A percentile compares a stretch with the other conserved stretches of the same genome.
phyloP scores from a whole-genome alignment of 208 protist genomes.

The Trypanosoma platydactyli region DNA sequence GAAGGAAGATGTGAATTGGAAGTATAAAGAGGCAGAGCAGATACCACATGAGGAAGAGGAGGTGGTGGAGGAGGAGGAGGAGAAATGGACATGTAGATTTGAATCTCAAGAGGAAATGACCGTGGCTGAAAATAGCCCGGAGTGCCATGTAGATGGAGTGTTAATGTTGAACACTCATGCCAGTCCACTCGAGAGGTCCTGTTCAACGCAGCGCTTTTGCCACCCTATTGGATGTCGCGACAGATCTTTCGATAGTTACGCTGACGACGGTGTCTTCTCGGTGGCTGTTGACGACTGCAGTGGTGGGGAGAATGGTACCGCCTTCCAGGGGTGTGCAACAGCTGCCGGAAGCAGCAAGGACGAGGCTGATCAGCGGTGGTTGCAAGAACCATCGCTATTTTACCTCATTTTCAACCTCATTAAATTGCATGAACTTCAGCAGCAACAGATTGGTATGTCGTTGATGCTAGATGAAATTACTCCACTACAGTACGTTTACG shows the following conservation, averaged over 20 bases:
- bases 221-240: background rate
- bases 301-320: background rate
- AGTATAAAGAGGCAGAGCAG: too few relatives aligned
- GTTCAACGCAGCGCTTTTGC: background rate
- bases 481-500: slow-evolving; percentile 25
- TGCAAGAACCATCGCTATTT: slow-evolving; percentile 63
- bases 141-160: too few relatives aligned
- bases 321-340: background rate
- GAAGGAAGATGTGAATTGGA: too few relatives aligned
- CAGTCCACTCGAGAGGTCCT: too few relatives aligned
- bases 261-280: background rate
- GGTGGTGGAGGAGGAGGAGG: too few relatives aligned
- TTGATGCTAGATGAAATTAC: slow-evolving; percentile 25
- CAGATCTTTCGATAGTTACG: background rate
- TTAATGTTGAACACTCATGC: too few relatives aligned
- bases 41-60: too few relatives aligned
- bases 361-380: slow-evolving; percentile 37
- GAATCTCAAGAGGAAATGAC: too few relatives aligned
- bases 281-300: background rate
- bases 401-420: slow-evolving; percentile 65
- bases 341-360: background rate
- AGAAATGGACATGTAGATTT: too few relatives aligned
- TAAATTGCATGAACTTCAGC: slow-evolving; percentile 52
- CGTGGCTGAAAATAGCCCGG: too few relatives aligned
- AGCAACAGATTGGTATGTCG: slow-evolving; percentile 21